Percentiles rank a stretch among this genome's conserved stretches.
Conservation (phyloP, 1,284 basidiomycete species). For the Ustilago nuda region DNA sequence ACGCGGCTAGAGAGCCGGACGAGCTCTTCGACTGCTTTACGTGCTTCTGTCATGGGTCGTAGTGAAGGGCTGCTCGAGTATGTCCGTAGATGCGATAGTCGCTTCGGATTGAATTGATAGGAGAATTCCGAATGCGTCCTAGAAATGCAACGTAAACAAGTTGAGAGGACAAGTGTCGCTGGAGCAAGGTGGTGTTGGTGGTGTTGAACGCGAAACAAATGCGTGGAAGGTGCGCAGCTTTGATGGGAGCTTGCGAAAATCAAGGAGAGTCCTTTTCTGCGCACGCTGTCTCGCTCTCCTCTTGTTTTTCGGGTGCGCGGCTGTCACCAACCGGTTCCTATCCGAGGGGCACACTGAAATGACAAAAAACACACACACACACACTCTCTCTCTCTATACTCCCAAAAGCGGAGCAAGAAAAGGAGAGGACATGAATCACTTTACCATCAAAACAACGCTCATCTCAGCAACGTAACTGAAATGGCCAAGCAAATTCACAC, state of each 20-base stretch:
- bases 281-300: background rate
- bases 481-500: slow-evolving; percentile 3
- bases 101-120: no score
- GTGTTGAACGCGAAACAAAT: background rate
- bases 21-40: slow-evolving; percentile 47
- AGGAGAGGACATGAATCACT: no score
- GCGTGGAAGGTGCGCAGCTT: background rate
- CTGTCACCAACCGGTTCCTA: background rate
- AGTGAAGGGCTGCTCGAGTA: no score
- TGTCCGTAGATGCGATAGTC: no score
- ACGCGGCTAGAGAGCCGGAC: slow-evolving; percentile 46
- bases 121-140: no score
- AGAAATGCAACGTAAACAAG: no score
- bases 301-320: background rate
- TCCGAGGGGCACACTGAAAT: background rate
- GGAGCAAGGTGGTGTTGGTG: slow-evolving; percentile 1
- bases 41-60: slow-evolving; percentile 51
- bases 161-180: background rate
- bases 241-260: background rate
- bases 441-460: background rate
- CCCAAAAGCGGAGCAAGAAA: no score
- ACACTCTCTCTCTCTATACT: no score
- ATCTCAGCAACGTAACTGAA: background rate
- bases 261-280: background rate
- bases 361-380: background rate